A percentile compares a stretch with the other conserved stretches of the same genome.
Evolutionary conservation across 305 asterid species (phyloP).

Genomic region (Solanum hybrid): DNA sequence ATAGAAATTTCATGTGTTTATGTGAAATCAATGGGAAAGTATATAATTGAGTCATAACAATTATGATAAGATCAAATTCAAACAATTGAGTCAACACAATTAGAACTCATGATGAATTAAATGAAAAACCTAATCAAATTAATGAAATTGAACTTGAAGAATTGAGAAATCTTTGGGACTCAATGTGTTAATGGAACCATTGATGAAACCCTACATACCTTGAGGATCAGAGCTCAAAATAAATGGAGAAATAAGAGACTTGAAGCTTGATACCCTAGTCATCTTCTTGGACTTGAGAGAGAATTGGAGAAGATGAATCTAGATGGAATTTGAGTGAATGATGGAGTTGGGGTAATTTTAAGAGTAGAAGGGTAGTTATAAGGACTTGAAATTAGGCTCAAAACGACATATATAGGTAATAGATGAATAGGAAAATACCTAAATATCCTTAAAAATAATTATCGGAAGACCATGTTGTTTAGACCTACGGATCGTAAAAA

Average conservation of each 20-base stretch:
- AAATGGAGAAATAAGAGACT: not conserved
- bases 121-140: too few relatives aligned
- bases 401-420: not conserved
- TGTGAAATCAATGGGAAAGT: not conserved
- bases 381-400: not conserved
- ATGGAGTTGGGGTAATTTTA: not conserved
- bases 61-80: not conserved
- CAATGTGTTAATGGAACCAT: not conserved
- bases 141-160: not conserved
- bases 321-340: not conserved
- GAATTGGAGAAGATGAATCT: not conserved
- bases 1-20: not conserved
- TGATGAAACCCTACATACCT: not conserved
- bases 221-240: not conserved
- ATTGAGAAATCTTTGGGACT: not conserved
- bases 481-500: not conserved
- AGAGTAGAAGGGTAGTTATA: not conserved
- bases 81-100: not conserved
- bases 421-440: not conserved
- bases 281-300: not conserved
- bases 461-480: not conserved
- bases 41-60: not conserved
- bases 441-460: too few relatives aligned
- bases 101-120: not conserved
- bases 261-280: not conserved